These are phyloP conservation scores for Coelastrella sp. DNA, from an alignment of 139 green algal genomes.

Conservation along the genomic window DNA sequence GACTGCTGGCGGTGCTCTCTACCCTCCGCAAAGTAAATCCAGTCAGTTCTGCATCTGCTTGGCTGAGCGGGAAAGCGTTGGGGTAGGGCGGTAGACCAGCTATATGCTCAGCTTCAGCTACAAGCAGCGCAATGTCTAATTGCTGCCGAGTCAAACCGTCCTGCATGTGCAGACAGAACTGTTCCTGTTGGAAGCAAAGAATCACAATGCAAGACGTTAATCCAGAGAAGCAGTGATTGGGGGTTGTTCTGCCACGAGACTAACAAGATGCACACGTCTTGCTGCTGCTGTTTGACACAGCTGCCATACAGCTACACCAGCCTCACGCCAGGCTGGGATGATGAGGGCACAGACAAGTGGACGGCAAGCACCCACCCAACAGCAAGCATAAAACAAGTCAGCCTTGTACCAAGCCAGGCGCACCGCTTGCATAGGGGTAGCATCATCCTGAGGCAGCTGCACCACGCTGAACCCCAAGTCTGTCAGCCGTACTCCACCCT, in stretches of 20 bases:
- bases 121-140: slow-evolving; percentile 67
- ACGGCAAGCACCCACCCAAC: no score
- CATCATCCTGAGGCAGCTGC: slow-evolving; percentile 7
- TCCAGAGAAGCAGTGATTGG: no score
- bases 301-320: no score
- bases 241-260: no score
- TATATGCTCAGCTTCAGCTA: slow-evolving; percentile 65
- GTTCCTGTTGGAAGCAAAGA: no score
- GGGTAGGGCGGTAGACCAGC: slow-evolving; percentile 57
- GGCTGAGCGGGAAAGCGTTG: slow-evolving; percentile 45
- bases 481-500: slow-evolving; percentile 38
- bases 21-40: slow-evolving; percentile 55
- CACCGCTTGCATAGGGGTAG: slow-evolving; percentile 26
- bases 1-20: slow-evolving; percentile 59
- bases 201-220: no score
- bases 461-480: slow-evolving; percentile 27
- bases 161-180: not conserved
- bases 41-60: slow-evolving; percentile 21
- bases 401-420: not conserved
- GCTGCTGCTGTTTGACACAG: no score
- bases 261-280: no score
- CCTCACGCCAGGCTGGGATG: no score
- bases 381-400: no score
- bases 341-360: no score
- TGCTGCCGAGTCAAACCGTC: slow-evolving; percentile 60